A percentile compares a stretch with the other conserved stretches of the same genome.
These are phyloP conservation scores for Prunus yedoensis DNA, from an alignment of 331 rosid genomes.

Conservation along the genomic window DNA sequence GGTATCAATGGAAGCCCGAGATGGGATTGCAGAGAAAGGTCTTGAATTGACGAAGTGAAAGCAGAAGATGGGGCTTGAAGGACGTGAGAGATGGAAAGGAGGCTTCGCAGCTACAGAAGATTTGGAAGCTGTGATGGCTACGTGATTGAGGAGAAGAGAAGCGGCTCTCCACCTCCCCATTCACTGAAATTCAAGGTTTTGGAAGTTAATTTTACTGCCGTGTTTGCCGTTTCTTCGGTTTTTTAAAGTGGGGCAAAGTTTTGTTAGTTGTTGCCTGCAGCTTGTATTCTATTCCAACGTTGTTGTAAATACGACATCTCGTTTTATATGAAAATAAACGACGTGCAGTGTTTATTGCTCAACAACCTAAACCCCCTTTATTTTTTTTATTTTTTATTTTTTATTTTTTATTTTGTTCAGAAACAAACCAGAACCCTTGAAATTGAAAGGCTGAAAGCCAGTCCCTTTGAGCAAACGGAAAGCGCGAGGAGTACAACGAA, in stretches of 20 bases:
- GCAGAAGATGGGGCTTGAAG: constrained; percentile 17
- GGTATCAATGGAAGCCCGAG: constrained; percentile 27
- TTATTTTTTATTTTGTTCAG: no score
- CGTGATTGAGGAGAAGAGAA: constrained; percentile 45
- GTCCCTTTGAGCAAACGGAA: background rate
- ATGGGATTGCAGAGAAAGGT: constrained; percentile 58
- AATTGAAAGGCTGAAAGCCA: background rate
- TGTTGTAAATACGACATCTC: constrained; percentile 8
- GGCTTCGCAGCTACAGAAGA: constrained; percentile 23
- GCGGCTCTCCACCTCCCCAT: constrained; percentile 89
- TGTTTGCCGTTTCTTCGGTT: background rate
- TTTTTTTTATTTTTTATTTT: no score
- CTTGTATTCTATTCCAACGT: background rate
- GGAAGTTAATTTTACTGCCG: background rate
- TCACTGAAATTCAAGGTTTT: constrained; percentile 32
- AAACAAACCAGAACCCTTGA: background rate
- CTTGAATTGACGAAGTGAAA: constrained; percentile 37
- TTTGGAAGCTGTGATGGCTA: constrained; percentile 33
- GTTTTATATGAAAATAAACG: background rate
- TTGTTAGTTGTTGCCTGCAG: background rate
- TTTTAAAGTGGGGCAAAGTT: background rate
- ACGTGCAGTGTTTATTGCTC: background rate
- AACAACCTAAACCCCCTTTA: background rate
- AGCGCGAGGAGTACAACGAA: background rate
- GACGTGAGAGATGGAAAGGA: background rate